Percentiles rank a stretch among this genome's conserved stretches.
These are phyloP conservation scores for Irpex sp. DNA, from an alignment of 1,284 basidiomycete genomes.

Conservation along the genomic window DNA sequence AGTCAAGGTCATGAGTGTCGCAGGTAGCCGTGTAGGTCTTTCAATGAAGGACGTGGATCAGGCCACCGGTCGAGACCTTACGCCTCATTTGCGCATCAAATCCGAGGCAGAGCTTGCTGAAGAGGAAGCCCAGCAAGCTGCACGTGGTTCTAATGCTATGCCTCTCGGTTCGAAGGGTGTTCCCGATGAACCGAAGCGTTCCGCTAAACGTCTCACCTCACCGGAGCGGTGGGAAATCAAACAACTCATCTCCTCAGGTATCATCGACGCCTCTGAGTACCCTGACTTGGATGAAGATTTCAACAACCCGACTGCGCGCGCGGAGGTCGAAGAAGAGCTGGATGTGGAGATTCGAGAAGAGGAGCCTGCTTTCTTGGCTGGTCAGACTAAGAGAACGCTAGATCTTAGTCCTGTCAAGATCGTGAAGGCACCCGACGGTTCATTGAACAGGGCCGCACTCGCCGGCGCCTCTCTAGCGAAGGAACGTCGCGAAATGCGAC, in stretches of 20 bases:
- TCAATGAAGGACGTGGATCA: constrained; percentile 99
- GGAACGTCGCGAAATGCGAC: constrained; percentile 90
- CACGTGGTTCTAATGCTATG: constrained; percentile 65
- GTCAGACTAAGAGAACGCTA: constrained; percentile 93
- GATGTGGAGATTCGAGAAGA: constrained; percentile 98
- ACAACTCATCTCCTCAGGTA: constrained; percentile 95
- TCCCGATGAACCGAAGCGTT: constrained; percentile 52
- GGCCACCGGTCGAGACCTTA: constrained; percentile 82
- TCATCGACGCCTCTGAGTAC: constrained; percentile 90
- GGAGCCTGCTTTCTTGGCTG: constrained; percentile 94
- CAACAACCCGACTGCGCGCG: constrained; percentile 69
- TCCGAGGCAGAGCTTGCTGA: constrained; percentile 86
- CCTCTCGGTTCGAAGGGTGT: constrained; percentile 46
- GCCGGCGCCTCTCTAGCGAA: constrained; percentile 93
- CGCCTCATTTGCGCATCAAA: constrained; percentile 91
- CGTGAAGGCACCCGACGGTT: constrained; percentile 92
- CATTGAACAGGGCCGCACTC: constrained; percentile 92
- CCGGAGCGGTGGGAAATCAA: constrained; percentile 99
- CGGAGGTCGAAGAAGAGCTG: constrained; percentile 91
- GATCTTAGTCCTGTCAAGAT: constrained; percentile 98
- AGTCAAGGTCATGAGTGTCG: constrained; percentile 94
- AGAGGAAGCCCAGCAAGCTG: constrained; percentile 66
- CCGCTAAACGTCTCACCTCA: constrained; percentile 90
- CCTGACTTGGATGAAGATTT: constrained; percentile 95
- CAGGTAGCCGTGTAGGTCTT: constrained; percentile 76